Percentiles rank a stretch among this genome's conserved stretches.
Evolutionary conservation across 352 stramenopile species (phyloP).

Genomic region (Globisporangium irregulare): DNA sequence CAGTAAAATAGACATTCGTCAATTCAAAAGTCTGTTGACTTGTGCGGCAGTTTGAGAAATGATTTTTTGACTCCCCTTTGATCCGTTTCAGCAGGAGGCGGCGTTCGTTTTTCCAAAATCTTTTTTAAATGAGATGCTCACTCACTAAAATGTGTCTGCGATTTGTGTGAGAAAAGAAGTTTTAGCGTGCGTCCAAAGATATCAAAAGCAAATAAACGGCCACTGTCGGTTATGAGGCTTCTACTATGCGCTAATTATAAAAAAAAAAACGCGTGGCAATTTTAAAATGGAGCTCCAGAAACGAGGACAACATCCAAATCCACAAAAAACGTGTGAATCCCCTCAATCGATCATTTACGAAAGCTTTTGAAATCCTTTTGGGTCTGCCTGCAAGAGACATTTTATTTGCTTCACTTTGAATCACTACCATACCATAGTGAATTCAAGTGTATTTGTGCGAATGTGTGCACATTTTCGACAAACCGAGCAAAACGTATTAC

Average conservation of each 20-base stretch:
- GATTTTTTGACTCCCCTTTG: background rate
- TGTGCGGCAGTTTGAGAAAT: background rate
- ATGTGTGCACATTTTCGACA: background rate
- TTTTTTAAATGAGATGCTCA: no score
- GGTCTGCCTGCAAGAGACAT: no score
- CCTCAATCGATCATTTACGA: no score
- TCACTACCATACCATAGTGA: no score
- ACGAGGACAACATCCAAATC: no score
- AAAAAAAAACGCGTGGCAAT: no score
- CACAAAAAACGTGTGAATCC: no score
- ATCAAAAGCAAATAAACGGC: background rate
- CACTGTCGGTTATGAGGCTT: background rate
- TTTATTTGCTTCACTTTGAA: no score
- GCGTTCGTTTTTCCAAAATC: background rate
- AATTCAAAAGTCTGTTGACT: background rate
- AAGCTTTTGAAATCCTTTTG: no score
- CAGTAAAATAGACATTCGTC: background rate
- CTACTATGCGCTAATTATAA: background rate
- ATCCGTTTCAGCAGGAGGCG: constrained; percentile 10
- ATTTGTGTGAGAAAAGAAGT: background rate
- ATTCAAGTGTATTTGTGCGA: background rate
- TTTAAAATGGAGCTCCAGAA: no score
- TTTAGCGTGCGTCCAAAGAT: constrained; percentile 3
- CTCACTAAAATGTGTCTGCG: background rate
- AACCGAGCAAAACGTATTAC: background rate